These are phyloP conservation scores for Spongospora subterranea DNA, from an alignment of 208 protist genomes.

Conservation along the genomic window DNA sequence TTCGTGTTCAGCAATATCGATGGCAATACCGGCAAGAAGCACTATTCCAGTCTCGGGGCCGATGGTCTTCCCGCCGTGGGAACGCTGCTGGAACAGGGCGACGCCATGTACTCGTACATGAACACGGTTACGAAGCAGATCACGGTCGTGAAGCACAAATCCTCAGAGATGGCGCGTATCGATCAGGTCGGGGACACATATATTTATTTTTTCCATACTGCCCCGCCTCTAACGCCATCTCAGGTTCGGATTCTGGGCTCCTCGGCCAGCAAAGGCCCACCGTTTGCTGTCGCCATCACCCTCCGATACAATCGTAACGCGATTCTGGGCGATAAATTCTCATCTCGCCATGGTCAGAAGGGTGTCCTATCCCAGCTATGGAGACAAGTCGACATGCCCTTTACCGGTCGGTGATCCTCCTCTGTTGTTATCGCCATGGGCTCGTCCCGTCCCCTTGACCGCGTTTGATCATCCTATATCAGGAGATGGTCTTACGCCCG, in stretches of 20 bases:
- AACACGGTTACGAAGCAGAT: slow-evolving; percentile 82
- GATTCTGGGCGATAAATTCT: slow-evolving; percentile 99
- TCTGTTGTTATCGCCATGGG: slow-evolving; percentile 35
- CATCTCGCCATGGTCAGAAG: slow-evolving; percentile 99
- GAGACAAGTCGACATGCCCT: slow-evolving; percentile 81
- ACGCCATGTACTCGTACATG: slow-evolving; percentile 82
- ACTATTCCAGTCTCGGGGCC: slow-evolving; percentile 38
- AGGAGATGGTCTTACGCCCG: slow-evolving; percentile 90
- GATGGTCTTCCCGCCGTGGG: slow-evolving; percentile 64
- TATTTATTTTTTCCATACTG: slow-evolving; percentile 46
- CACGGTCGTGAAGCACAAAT: slow-evolving; percentile 85
- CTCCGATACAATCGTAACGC: slow-evolving; percentile 92
- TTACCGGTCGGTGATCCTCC: slow-evolving; percentile 68
- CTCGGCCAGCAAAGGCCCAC: background rate
- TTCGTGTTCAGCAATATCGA: slow-evolving; percentile 63
- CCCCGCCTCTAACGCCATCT: background rate
- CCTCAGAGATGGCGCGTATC: slow-evolving; percentile 85
- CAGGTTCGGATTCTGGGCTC: slow-evolving; percentile 81
- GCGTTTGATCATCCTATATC: slow-evolving; percentile 39
- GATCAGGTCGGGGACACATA: slow-evolving; percentile 67
- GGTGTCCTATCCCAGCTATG: slow-evolving; percentile 94
- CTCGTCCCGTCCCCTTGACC: no score
- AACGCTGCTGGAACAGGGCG: slow-evolving; percentile 70
- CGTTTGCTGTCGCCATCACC: slow-evolving; percentile 73
- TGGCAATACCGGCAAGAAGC: background rate